phyloP scores from a whole-genome alignment of 192 early-diverging fungal genomes.

The Coemansia sp. region DNA sequence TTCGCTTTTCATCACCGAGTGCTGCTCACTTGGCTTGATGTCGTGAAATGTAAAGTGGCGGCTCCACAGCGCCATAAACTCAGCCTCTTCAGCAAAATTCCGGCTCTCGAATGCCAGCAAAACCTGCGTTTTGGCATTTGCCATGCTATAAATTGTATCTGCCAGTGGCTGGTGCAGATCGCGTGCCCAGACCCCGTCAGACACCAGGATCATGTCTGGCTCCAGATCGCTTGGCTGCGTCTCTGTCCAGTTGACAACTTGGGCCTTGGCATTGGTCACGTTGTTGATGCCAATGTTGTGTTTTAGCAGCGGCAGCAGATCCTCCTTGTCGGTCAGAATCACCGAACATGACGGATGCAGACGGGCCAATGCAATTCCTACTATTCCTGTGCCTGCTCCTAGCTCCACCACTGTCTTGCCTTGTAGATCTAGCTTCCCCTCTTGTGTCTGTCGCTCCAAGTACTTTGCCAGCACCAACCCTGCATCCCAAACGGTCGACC shows the following conservation, averaged over 20 bases:
- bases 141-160: constrained; percentile 24
- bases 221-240: not conserved
- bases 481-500: constrained; percentile 43
- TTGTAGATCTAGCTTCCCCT: constrained; percentile 18
- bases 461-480: constrained; percentile 40
- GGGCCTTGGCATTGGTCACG: constrained; percentile 7
- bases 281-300: constrained; percentile 31
- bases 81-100: constrained; percentile 35
- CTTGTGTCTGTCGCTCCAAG: constrained; percentile 17
- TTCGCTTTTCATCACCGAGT: constrained; percentile 39
- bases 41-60: constrained; percentile 34
- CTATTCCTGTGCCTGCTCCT: constrained; percentile 36
- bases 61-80: constrained; percentile 42
- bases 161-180: constrained; percentile 36
- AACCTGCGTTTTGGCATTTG: constrained; percentile 16
- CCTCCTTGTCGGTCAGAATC: constrained; percentile 30
- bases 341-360: constrained; percentile 26
- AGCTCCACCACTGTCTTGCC: constrained; percentile 38
- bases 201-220: constrained; percentile 37
- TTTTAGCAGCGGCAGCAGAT: constrained; percentile 26
- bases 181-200: constrained; percentile 34
- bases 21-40: constrained; percentile 44
- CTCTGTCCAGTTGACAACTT: constrained; percentile 19
- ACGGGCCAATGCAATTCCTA: constrained; percentile 26
- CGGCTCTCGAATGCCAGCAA: constrained; percentile 31